These are phyloP conservation scores for Phellinidium pouzarii DNA, from an alignment of 1,284 basidiomycete genomes.

Conservation along the genomic window DNA sequence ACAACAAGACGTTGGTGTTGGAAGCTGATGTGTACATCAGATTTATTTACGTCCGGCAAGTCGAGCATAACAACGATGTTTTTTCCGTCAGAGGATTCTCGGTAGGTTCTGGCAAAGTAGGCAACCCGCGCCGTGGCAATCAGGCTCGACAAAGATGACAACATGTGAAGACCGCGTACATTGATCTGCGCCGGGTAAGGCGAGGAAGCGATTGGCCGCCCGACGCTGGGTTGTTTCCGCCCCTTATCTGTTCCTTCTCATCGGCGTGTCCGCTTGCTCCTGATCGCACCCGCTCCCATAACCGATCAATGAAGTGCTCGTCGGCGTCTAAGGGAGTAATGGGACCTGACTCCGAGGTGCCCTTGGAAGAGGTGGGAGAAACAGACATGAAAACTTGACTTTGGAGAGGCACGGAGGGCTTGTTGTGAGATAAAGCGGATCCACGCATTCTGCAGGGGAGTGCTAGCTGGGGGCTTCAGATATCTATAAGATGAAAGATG, in stretches of 20 bases:
- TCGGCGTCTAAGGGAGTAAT: conserved; percentile 11
- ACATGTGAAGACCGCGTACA: not conserved
- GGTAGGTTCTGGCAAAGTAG: not conserved
- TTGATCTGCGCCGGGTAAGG: not conserved
- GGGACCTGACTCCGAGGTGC: conserved; percentile 2
- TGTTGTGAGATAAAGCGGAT: not conserved
- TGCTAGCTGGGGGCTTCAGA: no score
- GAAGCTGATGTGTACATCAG: conserved; percentile 67
- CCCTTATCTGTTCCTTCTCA: not conserved
- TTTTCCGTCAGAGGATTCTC: conserved; percentile 8
- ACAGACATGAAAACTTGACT: not conserved
- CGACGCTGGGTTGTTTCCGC: not conserved
- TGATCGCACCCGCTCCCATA: conserved; percentile 14
- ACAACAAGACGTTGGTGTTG: conserved; percentile 56
- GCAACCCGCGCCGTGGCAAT: not conserved
- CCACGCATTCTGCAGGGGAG: no score
- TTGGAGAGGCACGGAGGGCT: not conserved
- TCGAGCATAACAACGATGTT: conserved; percentile 42
- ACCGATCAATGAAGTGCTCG: conserved; percentile 12
- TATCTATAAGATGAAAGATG: no score
- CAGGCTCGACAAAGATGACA: not conserved
- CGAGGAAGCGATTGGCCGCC: not conserved
- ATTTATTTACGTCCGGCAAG: conserved; percentile 56
- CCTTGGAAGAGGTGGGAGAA: conserved; percentile 6
- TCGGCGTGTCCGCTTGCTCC: not conserved